These are phyloP conservation scores for Cyberlindnera mycetangii DNA, from an alignment of 805 yeast genomes.

Conservation along the genomic window DNA sequence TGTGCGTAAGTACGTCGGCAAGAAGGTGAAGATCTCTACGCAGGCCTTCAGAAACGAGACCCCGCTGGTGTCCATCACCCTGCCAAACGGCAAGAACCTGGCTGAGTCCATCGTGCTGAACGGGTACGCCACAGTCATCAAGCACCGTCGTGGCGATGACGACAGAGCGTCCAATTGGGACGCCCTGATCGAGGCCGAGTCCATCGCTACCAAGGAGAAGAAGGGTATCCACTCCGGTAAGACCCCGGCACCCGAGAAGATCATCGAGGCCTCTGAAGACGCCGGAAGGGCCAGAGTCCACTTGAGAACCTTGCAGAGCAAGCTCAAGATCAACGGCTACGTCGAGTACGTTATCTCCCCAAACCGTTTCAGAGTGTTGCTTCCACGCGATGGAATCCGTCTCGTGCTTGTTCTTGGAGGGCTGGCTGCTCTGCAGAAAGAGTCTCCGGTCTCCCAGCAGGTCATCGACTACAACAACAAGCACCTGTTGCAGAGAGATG, in stretches of 20 bases:
- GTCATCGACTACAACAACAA: conserved; percentile 54
- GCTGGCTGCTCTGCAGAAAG: conserved; percentile 42
- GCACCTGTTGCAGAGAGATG: conserved; percentile 67
- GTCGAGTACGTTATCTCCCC: conserved; percentile 73
- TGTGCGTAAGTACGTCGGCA: conserved; percentile 71
- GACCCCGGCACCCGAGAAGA: conserved; percentile 53
- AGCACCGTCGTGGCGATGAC: conserved; percentile 69
- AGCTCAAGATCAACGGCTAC: conserved; percentile 59
- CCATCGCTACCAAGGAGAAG: conserved; percentile 50
- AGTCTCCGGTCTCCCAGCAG: conserved; percentile 38
- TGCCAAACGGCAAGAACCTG: conserved; percentile 54
- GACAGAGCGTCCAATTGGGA: conserved; percentile 80
- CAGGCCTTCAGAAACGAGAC: conserved; percentile 72
- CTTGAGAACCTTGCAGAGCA: conserved; percentile 64
- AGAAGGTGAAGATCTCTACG: conserved; percentile 55
- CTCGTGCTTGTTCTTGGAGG: conserved; percentile 78
- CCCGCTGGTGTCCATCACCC: conserved; percentile 56
- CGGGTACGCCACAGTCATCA: conserved; percentile 77
- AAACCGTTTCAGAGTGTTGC: conserved; percentile 59
- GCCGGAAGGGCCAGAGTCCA: conserved; percentile 70
- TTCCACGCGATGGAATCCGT: conserved; percentile 70
- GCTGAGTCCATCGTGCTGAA: conserved; percentile 55
- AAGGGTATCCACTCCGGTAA: conserved; percentile 62
- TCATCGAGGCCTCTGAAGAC: conserved; percentile 79
- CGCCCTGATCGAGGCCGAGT: conserved; percentile 65